Conservation (phyloP, 2,329 filamentous ascomycete genomes). For the Sporothrix phasma region DNA sequence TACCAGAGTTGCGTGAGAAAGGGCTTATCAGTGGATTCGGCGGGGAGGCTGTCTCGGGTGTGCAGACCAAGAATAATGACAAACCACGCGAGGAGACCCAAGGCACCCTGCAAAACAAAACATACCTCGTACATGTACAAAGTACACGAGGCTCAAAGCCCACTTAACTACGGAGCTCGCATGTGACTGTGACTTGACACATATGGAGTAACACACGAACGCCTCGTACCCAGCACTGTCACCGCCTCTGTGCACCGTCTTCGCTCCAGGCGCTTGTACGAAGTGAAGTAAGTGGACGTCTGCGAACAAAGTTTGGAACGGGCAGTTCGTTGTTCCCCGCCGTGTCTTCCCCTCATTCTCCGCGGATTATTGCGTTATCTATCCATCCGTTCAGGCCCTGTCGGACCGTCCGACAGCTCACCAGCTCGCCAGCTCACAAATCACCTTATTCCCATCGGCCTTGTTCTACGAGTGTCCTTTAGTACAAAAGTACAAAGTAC, state of each 20-base stretch:
- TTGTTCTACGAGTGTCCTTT: background rate
- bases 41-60: constrained; percentile 1
- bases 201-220: background rate
- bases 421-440: background rate
- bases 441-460: background rate
- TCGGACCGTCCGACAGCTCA: background rate
- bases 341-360: background rate
- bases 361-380: background rate
- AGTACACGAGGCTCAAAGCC: background rate
- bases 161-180: too few relatives aligned
- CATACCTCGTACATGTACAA: too few relatives aligned
- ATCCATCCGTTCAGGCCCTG: background rate
- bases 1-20: background rate
- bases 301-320: background rate
- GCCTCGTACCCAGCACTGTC: background rate
- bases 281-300: background rate
- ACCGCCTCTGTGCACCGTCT: background rate
- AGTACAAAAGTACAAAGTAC: too few relatives aligned
- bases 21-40: background rate
- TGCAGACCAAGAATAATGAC: background rate
- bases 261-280: background rate
- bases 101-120: background rate
- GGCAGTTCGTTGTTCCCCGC: background rate
- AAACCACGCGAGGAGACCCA: background rate
- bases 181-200: background rate